These are phyloP conservation scores for Nidularia pulvinata DNA, from an alignment of 768 basidiomycete species.

Conservation along the genomic window DNA sequence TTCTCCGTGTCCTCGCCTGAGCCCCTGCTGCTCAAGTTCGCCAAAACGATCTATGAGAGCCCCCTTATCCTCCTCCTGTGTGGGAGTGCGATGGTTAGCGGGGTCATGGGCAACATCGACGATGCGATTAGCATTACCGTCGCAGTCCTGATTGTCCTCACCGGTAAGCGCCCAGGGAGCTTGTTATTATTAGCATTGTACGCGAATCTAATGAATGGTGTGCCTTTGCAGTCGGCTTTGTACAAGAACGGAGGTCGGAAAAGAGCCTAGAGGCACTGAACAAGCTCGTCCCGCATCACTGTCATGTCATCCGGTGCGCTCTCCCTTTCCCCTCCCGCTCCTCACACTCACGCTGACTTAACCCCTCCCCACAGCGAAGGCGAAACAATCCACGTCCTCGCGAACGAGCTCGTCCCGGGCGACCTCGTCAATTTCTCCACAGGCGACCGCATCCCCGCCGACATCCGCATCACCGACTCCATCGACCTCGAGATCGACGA, in stretches of 20 bases:
- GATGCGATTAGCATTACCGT: conserved; percentile 93
- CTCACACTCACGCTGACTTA: too few species aligned
- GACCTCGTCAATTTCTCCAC: conserved; percentile 89
- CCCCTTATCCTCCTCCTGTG: conserved; percentile 90
- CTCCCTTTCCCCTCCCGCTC: too few species aligned
- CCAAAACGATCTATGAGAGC: conserved; percentile 94
- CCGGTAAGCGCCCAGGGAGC: conserved; percentile 71
- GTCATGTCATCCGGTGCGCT: conserved; percentile 86
- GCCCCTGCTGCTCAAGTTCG: conserved; percentile 83
- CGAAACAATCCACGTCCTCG: conserved; percentile 77
- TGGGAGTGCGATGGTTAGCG: conserved; percentile 88
- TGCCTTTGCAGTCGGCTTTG: conserved; percentile 79
- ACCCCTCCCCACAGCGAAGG: too few species aligned
- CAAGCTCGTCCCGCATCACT: conserved; percentile 97
- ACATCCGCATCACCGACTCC: conserved; percentile 81
- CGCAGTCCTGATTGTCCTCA: conserved; percentile 91
- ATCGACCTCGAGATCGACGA: conserved; percentile 94
- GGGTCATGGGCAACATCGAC: conserved; percentile 93
- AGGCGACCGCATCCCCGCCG: conserved; percentile 94
- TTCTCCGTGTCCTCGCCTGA: conserved; percentile 87
- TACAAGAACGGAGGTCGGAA: conserved; percentile 94
- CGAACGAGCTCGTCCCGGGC: conserved; percentile 96
- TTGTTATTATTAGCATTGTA: too few species aligned
- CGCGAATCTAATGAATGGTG: too few species aligned
- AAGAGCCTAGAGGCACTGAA: conserved; percentile 94